These are phyloP conservation scores for Ophiocordyceps sinensis DNA, from an alignment of 2,329 filamentous ascomycete species.

Conservation along the genomic window DNA sequence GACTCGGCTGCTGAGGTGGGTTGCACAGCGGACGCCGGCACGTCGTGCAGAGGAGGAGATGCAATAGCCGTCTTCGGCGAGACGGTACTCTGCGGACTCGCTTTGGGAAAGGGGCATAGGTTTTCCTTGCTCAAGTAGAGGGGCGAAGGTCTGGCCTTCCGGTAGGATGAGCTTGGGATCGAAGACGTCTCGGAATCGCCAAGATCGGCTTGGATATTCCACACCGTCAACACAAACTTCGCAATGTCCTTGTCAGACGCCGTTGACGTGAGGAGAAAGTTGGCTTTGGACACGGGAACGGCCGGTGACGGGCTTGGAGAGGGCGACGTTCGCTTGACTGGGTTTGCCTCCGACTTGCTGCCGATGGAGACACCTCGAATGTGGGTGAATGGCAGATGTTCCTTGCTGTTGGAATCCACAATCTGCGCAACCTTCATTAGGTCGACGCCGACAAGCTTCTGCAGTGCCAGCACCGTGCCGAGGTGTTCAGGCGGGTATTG, in stretches of 20 bases:
- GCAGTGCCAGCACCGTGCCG: constrained; percentile 40
- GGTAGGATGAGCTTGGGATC: constrained; percentile 7
- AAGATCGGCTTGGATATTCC: constrained; percentile 22
- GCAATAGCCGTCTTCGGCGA: constrained; percentile 4
- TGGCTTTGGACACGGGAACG: constrained; percentile 32
- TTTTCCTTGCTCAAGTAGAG: constrained; percentile 10
- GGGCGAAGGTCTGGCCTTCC: constrained; percentile 11
- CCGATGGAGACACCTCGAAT: constrained; percentile 20
- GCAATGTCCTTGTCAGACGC: constrained; percentile 40
- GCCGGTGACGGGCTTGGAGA: constrained; percentile 13
- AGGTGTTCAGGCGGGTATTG: constrained; percentile 45
- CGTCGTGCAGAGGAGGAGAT: constrained; percentile 1
- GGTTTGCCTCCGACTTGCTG: constrained; percentile 9
- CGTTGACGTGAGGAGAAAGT: constrained; percentile 40
- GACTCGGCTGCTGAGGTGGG: constrained; percentile 8
- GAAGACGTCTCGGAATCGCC: constrained; percentile 26
- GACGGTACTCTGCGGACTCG: constrained; percentile 8
- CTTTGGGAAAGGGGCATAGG: constrained; percentile 16
- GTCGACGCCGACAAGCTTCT: constrained; percentile 39
- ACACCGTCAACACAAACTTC: constrained; percentile 37
- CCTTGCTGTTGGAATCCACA: constrained; percentile 27
- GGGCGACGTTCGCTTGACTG: constrained; percentile 8
- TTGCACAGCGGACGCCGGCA: constrained; percentile 2
- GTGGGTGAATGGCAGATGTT: constrained; percentile 22
- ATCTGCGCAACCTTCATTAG: constrained; percentile 45